Conservation (phyloP, 768 basidiomycete species). For the Cubamyces lactineus region DNA sequence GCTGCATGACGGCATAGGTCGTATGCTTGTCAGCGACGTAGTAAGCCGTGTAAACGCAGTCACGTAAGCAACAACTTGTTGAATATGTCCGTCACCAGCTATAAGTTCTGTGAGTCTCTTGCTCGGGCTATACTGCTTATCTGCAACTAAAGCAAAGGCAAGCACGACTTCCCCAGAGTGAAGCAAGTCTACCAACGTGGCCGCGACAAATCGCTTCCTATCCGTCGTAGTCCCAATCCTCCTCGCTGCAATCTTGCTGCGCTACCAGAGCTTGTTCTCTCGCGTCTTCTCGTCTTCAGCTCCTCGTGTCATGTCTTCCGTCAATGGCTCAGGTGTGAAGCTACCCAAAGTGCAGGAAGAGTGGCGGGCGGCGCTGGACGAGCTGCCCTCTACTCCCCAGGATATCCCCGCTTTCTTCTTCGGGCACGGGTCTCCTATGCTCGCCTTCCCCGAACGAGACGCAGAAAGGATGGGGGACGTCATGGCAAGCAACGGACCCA, state of each 20-base stretch:
- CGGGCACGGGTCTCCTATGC: slow-evolving; percentile 65
- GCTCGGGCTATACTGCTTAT: too few relatives aligned
- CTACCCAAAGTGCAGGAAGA: slow-evolving; percentile 43
- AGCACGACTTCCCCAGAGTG: background rate
- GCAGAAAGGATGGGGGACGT: slow-evolving; percentile 4
- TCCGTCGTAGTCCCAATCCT: slow-evolving; percentile 17
- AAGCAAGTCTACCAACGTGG: slow-evolving; percentile 11
- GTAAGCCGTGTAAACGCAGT: too few relatives aligned
- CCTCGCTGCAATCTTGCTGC: slow-evolving; percentile 22
- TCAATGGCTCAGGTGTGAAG: slow-evolving; percentile 9
- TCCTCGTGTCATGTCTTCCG: slow-evolving; percentile 22
- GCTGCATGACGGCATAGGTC: too few relatives aligned
- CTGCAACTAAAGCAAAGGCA: background rate
- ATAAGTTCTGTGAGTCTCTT: too few relatives aligned
- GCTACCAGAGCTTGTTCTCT: slow-evolving; percentile 22
- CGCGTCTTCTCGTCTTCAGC: slow-evolving; percentile 18
- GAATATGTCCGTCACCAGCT: too few relatives aligned
- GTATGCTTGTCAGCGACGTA: too few relatives aligned
- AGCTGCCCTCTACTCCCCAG: slow-evolving; percentile 57
- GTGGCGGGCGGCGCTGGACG: slow-evolving; percentile 58
- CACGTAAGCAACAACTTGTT: too few relatives aligned
- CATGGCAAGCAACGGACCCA: slow-evolving; percentile 43
- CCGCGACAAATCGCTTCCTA: background rate
- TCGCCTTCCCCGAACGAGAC: slow-evolving; percentile 42
- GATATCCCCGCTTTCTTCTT: slow-evolving; percentile 80